A percentile compares a stretch with the other conserved stretches of the same genome.
These are phyloP conservation scores for Trypanosoma cruzi DNA, from an alignment of 208 protist genomes.

Conservation along the genomic window DNA sequence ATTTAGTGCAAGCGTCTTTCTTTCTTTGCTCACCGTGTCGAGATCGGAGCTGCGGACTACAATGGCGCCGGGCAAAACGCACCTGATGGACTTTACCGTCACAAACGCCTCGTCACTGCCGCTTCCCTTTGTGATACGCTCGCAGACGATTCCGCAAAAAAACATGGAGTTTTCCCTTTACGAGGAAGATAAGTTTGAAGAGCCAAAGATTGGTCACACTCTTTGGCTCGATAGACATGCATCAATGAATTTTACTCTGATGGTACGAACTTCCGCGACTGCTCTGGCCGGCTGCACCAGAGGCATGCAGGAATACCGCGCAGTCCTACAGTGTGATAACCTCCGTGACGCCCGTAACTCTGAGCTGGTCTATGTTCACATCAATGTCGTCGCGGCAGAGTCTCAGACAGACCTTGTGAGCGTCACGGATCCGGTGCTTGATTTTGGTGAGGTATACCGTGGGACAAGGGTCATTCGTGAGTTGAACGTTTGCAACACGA, in stretches of 20 bases:
- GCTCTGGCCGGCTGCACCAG: neutral
- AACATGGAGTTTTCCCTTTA: slow-evolving; percentile 71
- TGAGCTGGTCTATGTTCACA: slow-evolving; percentile 61
- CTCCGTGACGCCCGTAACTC: slow-evolving; percentile 70
- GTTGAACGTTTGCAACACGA: slow-evolving; percentile 47
- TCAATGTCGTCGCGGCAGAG: slow-evolving; percentile 56
- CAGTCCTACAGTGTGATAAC: slow-evolving; percentile 85
- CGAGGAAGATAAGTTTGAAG: slow-evolving; percentile 75
- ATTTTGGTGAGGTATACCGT: slow-evolving; percentile 86
- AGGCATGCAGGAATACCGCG: slow-evolving; percentile 47
- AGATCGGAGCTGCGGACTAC: slow-evolving; percentile 63
- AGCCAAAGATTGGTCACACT: slow-evolving; percentile 65
- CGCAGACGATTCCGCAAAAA: slow-evolving; percentile 58
- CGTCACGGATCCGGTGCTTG: slow-evolving; percentile 48
- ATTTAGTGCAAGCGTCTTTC: slow-evolving; percentile 66
- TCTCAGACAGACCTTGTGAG: slow-evolving; percentile 69
- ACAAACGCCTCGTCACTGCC: slow-evolving; percentile 68
- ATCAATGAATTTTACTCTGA: slow-evolving; percentile 79
- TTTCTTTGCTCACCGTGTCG: slow-evolving; percentile 71
- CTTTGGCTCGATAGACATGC: slow-evolving; percentile 64
- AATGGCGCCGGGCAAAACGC: slow-evolving; percentile 75
- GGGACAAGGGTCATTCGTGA: slow-evolving; percentile 49
- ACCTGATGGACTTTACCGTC: slow-evolving; percentile 69
- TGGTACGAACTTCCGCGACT: slow-evolving; percentile 50
- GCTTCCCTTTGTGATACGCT: slow-evolving; percentile 76